A percentile compares a stretch with the other conserved stretches of the same genome.
Evolutionary conservation across 2,329 filamentous ascomycete species (phyloP).

Genomic region (Fusarium setosum): DNA sequence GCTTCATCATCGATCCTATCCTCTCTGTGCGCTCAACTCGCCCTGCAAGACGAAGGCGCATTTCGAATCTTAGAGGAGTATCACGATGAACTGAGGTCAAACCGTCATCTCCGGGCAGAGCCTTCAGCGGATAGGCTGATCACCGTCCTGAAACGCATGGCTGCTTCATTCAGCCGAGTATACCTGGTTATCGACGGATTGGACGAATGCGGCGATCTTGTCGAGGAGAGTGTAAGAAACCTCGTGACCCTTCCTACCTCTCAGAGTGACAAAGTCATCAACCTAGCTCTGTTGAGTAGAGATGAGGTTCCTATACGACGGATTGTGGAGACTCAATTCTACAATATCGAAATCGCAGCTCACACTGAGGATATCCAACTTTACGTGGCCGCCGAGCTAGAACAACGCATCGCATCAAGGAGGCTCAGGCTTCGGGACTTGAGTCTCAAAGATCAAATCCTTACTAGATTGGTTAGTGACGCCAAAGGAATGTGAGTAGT

Average conservation of each 20-base stretch:
- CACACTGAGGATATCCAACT: constrained; percentile 16
- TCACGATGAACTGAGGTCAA: not conserved
- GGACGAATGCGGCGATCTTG: not conserved
- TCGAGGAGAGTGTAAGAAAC: not conserved
- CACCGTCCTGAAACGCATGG: not conserved
- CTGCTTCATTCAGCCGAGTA: not conserved
- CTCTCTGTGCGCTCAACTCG: constrained; percentile 2
- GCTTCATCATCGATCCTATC: not conserved
- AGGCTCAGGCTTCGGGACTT: not conserved
- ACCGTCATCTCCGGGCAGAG: not conserved
- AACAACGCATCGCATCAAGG: not conserved
- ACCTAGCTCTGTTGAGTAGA: constrained; percentile 12
- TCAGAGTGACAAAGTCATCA: not conserved
- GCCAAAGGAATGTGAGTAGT: constrained; percentile 21
- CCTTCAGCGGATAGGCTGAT: not conserved
- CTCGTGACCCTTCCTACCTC: constrained; percentile 1
- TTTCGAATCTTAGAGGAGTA: not conserved
- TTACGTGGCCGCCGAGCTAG: constrained; percentile 8
- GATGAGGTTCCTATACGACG: constrained; percentile 6
- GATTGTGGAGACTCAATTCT: not conserved
- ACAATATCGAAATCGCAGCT: constrained; percentile 11
- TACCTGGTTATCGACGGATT: not conserved
- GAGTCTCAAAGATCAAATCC: constrained; percentile 2
- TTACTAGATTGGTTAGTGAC: not conserved
- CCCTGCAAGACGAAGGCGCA: not conserved